Base-by-base conservation (phyloP, 768 basidiomycete species). In the Tylopilus balloui region DNA sequence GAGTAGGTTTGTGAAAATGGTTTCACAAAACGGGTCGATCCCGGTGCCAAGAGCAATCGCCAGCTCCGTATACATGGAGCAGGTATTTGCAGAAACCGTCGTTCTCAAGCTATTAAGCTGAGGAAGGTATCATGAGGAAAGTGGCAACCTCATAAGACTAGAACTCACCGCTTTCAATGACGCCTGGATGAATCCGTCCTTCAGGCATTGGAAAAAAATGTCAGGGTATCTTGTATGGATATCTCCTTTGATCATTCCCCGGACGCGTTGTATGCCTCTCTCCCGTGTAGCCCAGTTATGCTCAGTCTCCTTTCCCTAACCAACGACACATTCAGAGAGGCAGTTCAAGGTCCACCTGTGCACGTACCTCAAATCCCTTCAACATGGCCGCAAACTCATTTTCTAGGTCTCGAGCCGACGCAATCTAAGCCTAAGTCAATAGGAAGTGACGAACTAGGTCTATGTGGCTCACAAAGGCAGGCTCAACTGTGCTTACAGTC, bases 261-360 rank as follows among this genome's bases (percentile, higher is more conserved):
- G 80, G 8, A 97, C 86, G 15, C 82, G 78, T 36, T 80, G 74
- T 52, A 94, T 76, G 10, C 86, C 77, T 56, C 77, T 78, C 53
- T 99, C 95, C 50, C 95, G 79, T 24, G 75, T 71, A 36, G 79
- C 75, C 95, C 95, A 99, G 58, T 99, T 99, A 54, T 94, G 90
- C 64, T 99, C 95, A 1, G 88, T 88, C 71, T 99, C 95, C 70
- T 81, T 95, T n/a, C 95, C 96, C 86, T 92, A 28, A 38, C 24
- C n/a, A 37, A 44, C 14, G 45, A 45, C 13, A 42, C 28, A 32
- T 28, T 48, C 43, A 55, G 45, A 37, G 36, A 10, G 27, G 4
- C 13, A 29, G 2, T 21, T 20, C 43, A n/a, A 15, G 20, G 35
- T 42, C 19, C 4, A 44, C 38, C 36, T 31, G 15, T 9, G n/a